Evolutionary conservation across 1,284 basidiomycete genomes (phyloP).

Genomic region (Volvariella volvacea): DNA sequence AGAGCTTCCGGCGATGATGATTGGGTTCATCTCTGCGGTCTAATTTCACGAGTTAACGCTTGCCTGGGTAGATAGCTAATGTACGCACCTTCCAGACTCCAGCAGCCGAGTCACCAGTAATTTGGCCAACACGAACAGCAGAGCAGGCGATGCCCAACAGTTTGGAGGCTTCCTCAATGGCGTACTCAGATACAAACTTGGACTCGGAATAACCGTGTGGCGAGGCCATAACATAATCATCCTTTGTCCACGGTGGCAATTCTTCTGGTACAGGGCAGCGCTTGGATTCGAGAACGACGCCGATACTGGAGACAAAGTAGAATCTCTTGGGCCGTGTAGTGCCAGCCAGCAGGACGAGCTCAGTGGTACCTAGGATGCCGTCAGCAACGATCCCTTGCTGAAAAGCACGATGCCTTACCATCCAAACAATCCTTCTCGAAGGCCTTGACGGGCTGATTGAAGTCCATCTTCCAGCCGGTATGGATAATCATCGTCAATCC

Average conservation of each 20-base stretch:
- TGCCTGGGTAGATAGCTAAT: not conserved
- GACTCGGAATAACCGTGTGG: slow-evolving; percentile 12
- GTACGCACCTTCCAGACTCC: slow-evolving; percentile 11
- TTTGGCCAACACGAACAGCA: slow-evolving; percentile 10
- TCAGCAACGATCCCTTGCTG: not conserved
- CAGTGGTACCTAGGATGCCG: slow-evolving; percentile 7
- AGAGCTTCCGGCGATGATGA: slow-evolving; percentile 10
- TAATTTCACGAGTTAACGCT: slow-evolving; percentile 1
- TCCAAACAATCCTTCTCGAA: slow-evolving; percentile 11
- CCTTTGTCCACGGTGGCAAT: slow-evolving; percentile 7
- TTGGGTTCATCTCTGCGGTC: slow-evolving; percentile 12
- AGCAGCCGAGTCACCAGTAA: slow-evolving; percentile 8
- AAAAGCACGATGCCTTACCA: slow-evolving; percentile 3
- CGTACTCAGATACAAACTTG: slow-evolving; percentile 11
- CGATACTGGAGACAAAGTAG: slow-evolving; percentile 13
- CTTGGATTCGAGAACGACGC: slow-evolving; percentile 8
- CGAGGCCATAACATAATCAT: slow-evolving; percentile 5
- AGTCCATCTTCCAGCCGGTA: slow-evolving; percentile 14
- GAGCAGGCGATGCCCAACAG: slow-evolving; percentile 10
- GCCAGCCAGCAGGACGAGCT: slow-evolving; percentile 9
- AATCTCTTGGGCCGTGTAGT: slow-evolving; percentile 11
- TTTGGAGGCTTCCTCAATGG: slow-evolving; percentile 8
- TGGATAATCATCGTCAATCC: slow-evolving; percentile 12
- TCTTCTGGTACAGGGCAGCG: slow-evolving; percentile 9
- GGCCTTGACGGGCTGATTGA: slow-evolving; percentile 10